These are phyloP conservation scores for Corynespora cassiicola DNA, from an alignment of 2,329 filamentous ascomycete genomes.

Conservation along the genomic window DNA sequence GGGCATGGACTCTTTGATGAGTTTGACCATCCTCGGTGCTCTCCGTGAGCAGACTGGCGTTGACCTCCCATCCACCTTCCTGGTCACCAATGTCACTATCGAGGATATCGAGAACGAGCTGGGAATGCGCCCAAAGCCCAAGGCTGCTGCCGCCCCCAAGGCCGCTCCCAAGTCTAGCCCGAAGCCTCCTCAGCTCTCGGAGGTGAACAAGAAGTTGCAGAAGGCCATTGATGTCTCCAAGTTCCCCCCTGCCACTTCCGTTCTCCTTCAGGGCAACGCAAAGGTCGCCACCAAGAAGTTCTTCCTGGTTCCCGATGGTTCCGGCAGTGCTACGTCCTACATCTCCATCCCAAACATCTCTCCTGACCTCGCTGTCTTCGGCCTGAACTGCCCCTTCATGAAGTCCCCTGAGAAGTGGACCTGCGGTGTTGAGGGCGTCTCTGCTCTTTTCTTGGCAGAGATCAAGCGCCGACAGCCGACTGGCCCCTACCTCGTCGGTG, in stretches of 20 bases:
- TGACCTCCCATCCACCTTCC: conserved; percentile 60
- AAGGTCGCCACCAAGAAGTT: conserved; percentile 63
- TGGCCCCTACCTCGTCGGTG: conserved; percentile 64
- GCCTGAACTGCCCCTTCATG: conserved; percentile 75
- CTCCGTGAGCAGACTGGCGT: conserved; percentile 59
- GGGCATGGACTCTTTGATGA: conserved; percentile 62
- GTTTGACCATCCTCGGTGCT: conserved; percentile 57
- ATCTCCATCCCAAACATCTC: conserved; percentile 64
- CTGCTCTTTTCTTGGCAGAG: conserved; percentile 70
- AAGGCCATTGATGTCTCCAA: conserved; percentile 48
- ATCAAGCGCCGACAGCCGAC: conserved; percentile 73
- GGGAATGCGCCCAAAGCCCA: conserved; percentile 58
- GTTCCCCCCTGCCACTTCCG: conserved; percentile 59
- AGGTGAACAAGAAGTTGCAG: conserved; percentile 56
- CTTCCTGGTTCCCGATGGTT: conserved; percentile 60
- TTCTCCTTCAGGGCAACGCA: conserved; percentile 64
- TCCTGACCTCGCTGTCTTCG: conserved; percentile 58
- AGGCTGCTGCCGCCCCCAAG: conserved; percentile 41
- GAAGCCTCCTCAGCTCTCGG: conserved; percentile 49
- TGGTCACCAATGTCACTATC: conserved; percentile 67
- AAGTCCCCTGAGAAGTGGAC: conserved; percentile 70
- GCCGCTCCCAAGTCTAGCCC: conserved; percentile 21
- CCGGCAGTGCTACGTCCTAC: conserved; percentile 71
- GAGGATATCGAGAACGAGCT: conserved; percentile 71
- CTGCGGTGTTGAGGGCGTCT: conserved; percentile 70